Evolutionary conservation across 2,329 filamentous ascomycete species (phyloP), one percentile per base, ranked within the genome.

Genomic region (Botrytis byssoidea): DNA sequence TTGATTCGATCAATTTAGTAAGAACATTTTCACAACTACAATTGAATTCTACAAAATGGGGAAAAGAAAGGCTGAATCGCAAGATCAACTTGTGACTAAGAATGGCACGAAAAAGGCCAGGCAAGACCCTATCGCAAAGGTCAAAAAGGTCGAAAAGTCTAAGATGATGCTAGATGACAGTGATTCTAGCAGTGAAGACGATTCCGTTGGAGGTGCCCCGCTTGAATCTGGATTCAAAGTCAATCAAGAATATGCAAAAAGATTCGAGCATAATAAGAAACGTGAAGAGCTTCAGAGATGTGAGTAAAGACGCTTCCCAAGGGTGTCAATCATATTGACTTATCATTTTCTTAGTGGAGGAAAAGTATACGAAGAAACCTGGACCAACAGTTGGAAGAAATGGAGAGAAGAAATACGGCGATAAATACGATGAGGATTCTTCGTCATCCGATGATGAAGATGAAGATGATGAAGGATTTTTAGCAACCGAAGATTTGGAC

Each of bases 241-340:
- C 83, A 98, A 99, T 83, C 87, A 94, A 81, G 93, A 97, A 70
- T 99, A 91, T 82, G 96, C 96, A 61, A 90, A 89, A 78, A 88
- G 93, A 59, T 98, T 97, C 79, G 96, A 99, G 83, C 88, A 98
- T 84, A 99, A 99, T 85, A 98, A 98, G 85, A 97, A 97, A 85
- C 89, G 95, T 74, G 95, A 97, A 81, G 96, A 99, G 82, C 85
- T 90, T 76, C 91, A 94, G 25, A 87, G 88, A 80, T 82, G 91
- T 92, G 80, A 79, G 89, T 83, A 42, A 68, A 77, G 63, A 32
- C 57, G 57, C 29, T n/a, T 22, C 25, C 16, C 4, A 14, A 4
- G 29, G 76, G 32, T 71, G 64, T 7, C 61, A 79, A 82, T 77
- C 82, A 74, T 59, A 59, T 14, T 29, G 22, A 71, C 74, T 77